Evolutionary conservation across 23 red algal genomes (phyloP).

Genomic region (Pyropia yezoensis): DNA sequence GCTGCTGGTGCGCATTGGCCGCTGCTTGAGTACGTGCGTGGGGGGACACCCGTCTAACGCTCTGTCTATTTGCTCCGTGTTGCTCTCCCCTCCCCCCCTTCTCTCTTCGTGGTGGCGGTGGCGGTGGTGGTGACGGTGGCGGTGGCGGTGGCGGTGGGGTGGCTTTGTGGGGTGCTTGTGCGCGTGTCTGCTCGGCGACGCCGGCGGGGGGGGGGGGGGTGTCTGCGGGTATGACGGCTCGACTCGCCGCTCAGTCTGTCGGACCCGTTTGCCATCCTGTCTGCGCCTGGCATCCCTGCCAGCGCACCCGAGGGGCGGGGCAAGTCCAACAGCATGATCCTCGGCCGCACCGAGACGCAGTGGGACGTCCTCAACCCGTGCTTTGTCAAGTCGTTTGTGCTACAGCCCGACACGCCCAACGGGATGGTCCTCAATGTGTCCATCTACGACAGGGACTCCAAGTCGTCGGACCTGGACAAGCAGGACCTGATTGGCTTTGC

Average conservation of each 20-base stretch:
- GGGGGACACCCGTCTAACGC: too few species aligned
- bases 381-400: conserved; percentile 50
- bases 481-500: conserved; percentile 51
- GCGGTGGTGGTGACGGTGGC: too few species aligned
- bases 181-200: neutral
- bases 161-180: neutral
- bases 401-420: conserved; percentile 26
- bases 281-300: neutral
- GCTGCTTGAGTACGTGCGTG: too few species aligned
- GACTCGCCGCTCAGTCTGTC: neutral
- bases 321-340: neutral
- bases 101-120: too few species aligned
- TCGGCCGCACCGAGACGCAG: conserved; percentile 60
- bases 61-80: too few species aligned
- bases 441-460: conserved; percentile 61
- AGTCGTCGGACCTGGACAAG: conserved; percentile 51
- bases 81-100: too few species aligned
- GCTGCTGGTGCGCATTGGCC: too few species aligned
- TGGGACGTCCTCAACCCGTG: conserved; percentile 71
- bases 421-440: conserved; percentile 18
- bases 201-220: too few species aligned
- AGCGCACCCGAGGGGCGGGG: neutral
- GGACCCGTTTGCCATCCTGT: neutral
- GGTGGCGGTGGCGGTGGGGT: neutral
- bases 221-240: too few species aligned